phyloP scores from a whole-genome alignment of 2,329 filamentous ascomycete genomes.

The Aspergillus sp. region DNA sequence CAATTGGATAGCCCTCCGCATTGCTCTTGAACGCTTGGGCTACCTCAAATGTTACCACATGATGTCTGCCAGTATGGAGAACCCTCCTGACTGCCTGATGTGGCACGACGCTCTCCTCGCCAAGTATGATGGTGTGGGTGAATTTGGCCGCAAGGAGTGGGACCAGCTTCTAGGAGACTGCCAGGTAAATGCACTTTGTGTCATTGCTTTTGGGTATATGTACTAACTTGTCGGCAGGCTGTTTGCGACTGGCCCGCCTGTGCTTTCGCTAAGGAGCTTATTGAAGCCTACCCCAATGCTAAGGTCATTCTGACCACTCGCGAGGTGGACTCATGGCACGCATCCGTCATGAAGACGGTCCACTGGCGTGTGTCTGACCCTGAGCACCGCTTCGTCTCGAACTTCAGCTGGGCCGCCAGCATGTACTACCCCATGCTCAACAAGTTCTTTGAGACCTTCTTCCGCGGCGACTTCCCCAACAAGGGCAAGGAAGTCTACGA shows the following conservation, averaged over 20 bases:
- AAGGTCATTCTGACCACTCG: conserved; percentile 69
- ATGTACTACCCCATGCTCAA: conserved; percentile 70
- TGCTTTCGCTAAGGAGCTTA: conserved; percentile 68
- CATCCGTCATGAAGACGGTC: conserved; percentile 66
- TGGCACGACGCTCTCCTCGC: conserved; percentile 69
- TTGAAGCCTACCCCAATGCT: conserved; percentile 70
- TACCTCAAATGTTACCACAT: conserved; percentile 72
- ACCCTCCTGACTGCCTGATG: conserved; percentile 65
- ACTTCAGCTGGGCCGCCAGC: conserved; percentile 63
- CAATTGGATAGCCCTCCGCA: conserved; percentile 55
- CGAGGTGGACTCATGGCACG: conserved; percentile 65
- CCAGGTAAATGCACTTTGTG: conserved; percentile 33
- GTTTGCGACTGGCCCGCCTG: conserved; percentile 70
- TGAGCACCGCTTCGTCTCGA: conserved; percentile 56
- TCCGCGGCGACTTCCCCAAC: conserved; percentile 66
- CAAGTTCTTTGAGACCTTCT: conserved; percentile 69
- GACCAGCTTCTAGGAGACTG: conserved; percentile 67
- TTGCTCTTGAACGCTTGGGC: conserved; percentile 65
- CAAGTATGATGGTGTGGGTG: conserved; percentile 61
- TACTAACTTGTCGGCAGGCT: conserved; percentile 41
- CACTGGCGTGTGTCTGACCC: conserved; percentile 66
- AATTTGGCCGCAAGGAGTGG: conserved; percentile 67
- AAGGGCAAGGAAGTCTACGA: conserved; percentile 64
- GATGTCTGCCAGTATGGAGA: conserved; percentile 69
- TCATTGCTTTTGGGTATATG: neutral